Evolutionary conservation across 768 basidiomycete species (phyloP).

Genomic region (Xerocomellus chrysenteron): DNA sequence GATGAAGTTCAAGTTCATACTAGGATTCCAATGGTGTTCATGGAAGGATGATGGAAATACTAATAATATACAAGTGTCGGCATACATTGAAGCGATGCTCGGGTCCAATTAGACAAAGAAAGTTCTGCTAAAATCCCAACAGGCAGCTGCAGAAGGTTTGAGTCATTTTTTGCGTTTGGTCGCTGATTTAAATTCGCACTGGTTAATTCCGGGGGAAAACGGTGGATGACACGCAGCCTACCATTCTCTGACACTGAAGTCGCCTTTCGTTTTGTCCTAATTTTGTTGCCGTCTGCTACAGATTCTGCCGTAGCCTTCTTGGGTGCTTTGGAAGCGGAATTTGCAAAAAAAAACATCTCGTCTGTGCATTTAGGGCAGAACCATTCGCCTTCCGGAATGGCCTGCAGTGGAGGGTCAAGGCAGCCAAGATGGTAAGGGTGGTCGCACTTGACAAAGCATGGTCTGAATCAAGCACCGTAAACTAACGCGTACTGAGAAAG

Average conservation of each 20-base stretch:
- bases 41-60: constrained; percentile 17
- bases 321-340: constrained; percentile 10
- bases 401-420: constrained; percentile 71
- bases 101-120: constrained; percentile 1
- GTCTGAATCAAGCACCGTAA: neutral
- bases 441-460: constrained; percentile 63
- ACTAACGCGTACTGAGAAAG: neutral
- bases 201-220: neutral
- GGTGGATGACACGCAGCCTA: constrained; percentile 25
- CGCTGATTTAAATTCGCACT: constrained; percentile 18
- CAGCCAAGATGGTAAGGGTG: constrained; percentile 83
- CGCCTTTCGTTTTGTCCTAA: constrained; percentile 48
- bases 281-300: constrained; percentile 21
- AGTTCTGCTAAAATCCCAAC: neutral
- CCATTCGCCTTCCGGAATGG: constrained; percentile 88
- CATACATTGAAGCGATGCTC: constrained; percentile 5
- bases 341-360: constrained; percentile 50
- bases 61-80: constrained; percentile 23
- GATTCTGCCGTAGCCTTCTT: constrained; percentile 15
- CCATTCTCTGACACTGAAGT: constrained; percentile 37
- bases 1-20: no score
- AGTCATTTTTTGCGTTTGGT: constrained; percentile 41
- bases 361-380: constrained; percentile 77
- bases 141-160: neutral
- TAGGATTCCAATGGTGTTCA: no score